Evolutionary conservation across 2,329 filamentous ascomycete species (phyloP).

Genomic region (Hypoxylon sp.): DNA sequence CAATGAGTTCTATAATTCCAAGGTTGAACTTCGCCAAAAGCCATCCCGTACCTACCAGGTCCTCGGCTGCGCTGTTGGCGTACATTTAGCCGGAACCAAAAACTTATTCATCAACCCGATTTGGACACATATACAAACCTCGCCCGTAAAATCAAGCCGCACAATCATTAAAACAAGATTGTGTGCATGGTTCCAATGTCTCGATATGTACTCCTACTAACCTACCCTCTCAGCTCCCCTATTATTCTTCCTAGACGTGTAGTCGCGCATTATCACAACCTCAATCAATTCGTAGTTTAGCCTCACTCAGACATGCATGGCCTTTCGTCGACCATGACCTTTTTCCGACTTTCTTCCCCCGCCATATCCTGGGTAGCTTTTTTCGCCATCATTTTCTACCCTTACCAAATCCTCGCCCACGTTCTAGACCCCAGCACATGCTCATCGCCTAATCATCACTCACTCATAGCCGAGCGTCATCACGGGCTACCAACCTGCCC

Average conservation of each 20-base stretch:
- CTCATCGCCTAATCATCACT: slow-evolving; percentile 1
- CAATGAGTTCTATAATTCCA: neutral
- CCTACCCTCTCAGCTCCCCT: neutral
- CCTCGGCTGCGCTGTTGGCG: neutral
- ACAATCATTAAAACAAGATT: neutral
- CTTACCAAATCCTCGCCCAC: slow-evolving; percentile 1
- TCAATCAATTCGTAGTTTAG: neutral
- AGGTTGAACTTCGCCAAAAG: too few species aligned
- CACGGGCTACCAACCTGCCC: slow-evolving; percentile 23
- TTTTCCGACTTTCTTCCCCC: neutral
- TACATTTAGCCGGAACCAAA: slow-evolving; percentile 36
- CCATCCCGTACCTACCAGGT: neutral
- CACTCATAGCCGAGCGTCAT: neutral
- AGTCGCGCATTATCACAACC: neutral
- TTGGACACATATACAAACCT: slow-evolving; percentile 40
- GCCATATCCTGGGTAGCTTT: neutral
- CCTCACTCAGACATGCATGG: neutral
- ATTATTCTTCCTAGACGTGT: neutral
- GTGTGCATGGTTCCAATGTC: neutral
- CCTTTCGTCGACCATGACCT: slow-evolving; percentile 6
- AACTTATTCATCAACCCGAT: slow-evolving; percentile 14
- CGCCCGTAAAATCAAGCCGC: neutral
- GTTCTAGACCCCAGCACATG: slow-evolving; percentile 20
- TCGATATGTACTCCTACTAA: neutral
- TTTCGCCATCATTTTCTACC: slow-evolving; percentile 1